Evolutionary conservation across 805 yeast species (phyloP), one percentile per base, ranked within the genome.

Genomic region (Candida endomychidarum): DNA sequence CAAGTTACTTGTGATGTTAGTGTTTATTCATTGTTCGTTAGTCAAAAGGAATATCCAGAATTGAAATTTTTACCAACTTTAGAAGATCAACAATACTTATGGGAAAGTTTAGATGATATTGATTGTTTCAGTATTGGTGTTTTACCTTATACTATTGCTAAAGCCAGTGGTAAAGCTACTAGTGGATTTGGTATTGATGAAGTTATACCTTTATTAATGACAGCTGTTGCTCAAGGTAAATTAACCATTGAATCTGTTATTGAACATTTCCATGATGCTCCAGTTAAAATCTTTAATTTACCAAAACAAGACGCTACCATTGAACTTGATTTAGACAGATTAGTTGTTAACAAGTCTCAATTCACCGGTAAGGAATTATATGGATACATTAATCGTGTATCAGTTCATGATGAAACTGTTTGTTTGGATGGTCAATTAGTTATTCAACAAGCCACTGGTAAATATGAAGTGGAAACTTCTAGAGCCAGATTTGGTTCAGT

Each of bases 321-420:
- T 51, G 96, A 89, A 63, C 67, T 91, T 44, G 95, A 89, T 58
- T 65, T 86, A 51, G 96, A 89, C 64, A 80, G 95, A 62, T 2
- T 38, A 5, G 33, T 26, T 9, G 8, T 11, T 9, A 61, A 66
- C 38, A 53, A 69, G n/a, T 63, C 77, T 8, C 53, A 69, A 43
- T 47, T 52, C 32, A 47, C 42, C 26, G 43, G 42, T 20, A 58
- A 72, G 7, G 67, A 70, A 38, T 70, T 87, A 57, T 75, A 70
- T 45, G 97, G 97, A 47, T 82, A 88, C 56, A 84, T 91, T 57
- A 96, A 89, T 64, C 80, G 97, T 63, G 97, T 91, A 37, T 75
- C 81, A 50, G 70, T 86, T 61, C 78, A 82, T 47, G 83, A 80
- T 42, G 81, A 83, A 60, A 85, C 96, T 40, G 86, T 83, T 38